phyloP scores from a whole-genome alignment of 1,139 yeast species.

The Kurtzmaniella quercitrusa region DNA sequence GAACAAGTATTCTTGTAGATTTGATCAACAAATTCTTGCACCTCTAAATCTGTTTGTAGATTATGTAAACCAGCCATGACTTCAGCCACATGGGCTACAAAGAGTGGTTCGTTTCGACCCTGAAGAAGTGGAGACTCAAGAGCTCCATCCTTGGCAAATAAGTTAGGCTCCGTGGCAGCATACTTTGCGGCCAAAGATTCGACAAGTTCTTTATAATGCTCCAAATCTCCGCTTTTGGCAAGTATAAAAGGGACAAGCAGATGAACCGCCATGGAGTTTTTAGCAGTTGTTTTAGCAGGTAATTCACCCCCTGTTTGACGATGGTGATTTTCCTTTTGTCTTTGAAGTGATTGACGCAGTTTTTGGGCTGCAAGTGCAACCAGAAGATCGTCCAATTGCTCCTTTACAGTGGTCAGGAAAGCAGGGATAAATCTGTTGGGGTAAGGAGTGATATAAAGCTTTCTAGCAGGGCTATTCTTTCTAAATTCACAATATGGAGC shows the following conservation, averaged over 20 bases:
- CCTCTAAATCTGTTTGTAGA: conserved; percentile 35
- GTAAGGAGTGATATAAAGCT: conserved; percentile 46
- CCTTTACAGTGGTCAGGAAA: conserved; percentile 9
- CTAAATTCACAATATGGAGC: conserved; percentile 98
- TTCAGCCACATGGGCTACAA: conserved; percentile 75
- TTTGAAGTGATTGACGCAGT: conserved; percentile 4
- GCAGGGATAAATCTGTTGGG: conserved; percentile 57
- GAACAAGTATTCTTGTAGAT: conserved; percentile 63
- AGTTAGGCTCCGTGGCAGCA: neutral
- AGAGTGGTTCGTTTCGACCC: conserved; percentile 73
- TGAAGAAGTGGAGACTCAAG: neutral
- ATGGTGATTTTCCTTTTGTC: conserved; percentile 5
- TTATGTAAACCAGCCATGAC: conserved; percentile 58
- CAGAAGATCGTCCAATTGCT: conserved; percentile 9
- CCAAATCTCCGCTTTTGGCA: conserved; percentile 61
- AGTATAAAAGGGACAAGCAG: conserved; percentile 57
- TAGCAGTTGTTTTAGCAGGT: conserved; percentile 2
- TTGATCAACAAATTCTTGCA: conserved; percentile 51
- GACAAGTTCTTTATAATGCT: conserved; percentile 26
- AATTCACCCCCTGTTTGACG: neutral
- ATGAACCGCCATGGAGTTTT: conserved; percentile 25
- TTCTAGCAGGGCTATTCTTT: conserved; percentile 68
- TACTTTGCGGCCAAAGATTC: conserved; percentile 9
- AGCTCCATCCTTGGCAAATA: neutral
- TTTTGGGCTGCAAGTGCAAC: conserved; percentile 3